Base-by-base conservation (phyloP, 2,329 filamentous ascomycete species). In the Xylaria sp. region DNA sequence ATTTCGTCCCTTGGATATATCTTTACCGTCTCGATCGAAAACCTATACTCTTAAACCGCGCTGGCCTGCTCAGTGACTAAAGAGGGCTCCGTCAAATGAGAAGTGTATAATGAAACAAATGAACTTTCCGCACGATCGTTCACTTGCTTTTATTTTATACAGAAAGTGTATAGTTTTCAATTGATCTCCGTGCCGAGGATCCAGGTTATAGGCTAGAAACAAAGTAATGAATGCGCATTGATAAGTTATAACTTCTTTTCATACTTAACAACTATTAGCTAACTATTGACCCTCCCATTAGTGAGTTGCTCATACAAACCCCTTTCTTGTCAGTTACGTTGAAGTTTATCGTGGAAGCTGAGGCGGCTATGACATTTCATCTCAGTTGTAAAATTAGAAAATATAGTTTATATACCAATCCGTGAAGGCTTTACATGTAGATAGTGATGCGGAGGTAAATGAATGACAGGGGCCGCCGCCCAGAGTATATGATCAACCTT, bases 401-500 rank as follows among this genome's bases (percentile, higher is more conserved):
- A 2, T 29, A 18, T 2, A 53, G 25, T 48, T 25, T 25, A 5
- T 5, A n/a, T 47, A 27, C 37, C 18, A 10, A 44, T 9, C 35
- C 29, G 35, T 29, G 25, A 48, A 25, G 5, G 9, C 23, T 27
- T 48, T 16, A 27, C 16, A 37, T 21, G 16, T 40, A 21, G 13
- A 63, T 25, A 50, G 23, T 27, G 10, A 44, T 40, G 53, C 23
- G 12, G 21, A 62, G n/a, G 50, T 27, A 35, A 25, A 37, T 27
- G 16, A n/a, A 60, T 16, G 32, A 35, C 32, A 35, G 54, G 40
- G 40, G n/a, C 18, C 50, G 16, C 29, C 23, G 37, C 48, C 32
- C n/a, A 18, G 23, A 27, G 23, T 42, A 48, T 21, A 29, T 35
- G 51, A 47, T 65, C 57, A 60, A 6, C 25, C 25, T 35, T 47